Percentiles rank a stretch among this genome's conserved stretches.
Evolutionary conservation across 345 rosid species (phyloP).

Genomic region (Eucalyptus victrix): DNA sequence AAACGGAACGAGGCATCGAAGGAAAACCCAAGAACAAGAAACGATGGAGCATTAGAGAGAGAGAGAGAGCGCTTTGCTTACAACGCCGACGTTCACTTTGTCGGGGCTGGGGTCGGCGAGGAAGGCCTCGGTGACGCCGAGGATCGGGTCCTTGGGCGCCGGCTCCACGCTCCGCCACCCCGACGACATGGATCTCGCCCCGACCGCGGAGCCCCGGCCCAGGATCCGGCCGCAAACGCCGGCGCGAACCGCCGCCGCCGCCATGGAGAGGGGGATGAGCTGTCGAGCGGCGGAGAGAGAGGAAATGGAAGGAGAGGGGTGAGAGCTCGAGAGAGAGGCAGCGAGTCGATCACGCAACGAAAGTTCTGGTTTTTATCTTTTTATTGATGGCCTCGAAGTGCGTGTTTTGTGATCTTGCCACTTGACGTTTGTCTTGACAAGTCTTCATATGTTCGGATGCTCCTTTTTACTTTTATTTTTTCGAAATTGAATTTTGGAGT

Average conservation of each 20-base stretch:
- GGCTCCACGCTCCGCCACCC: slow-evolving; percentile 92
- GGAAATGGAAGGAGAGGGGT: neutral
- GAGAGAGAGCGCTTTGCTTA: slow-evolving; percentile 9
- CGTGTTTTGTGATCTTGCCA: neutral
- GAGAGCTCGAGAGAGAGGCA: neutral
- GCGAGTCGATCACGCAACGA: neutral
- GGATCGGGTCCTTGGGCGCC: slow-evolving; percentile 90
- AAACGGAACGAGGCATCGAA: neutral
- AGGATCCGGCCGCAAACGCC: slow-evolving; percentile 3
- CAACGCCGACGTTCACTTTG: slow-evolving; percentile 96
- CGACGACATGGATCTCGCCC: slow-evolving; percentile 60
- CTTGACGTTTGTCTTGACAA: neutral
- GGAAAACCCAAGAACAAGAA: neutral
- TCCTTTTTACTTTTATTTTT: neutral
- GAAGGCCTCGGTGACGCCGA: slow-evolving; percentile 95
- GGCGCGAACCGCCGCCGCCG: neutral
- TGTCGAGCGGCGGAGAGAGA: neutral
- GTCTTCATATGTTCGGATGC: neutral
- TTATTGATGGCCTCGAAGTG: neutral
- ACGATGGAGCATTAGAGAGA: neutral
- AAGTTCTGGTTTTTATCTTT: neutral
- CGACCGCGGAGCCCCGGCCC: slow-evolving; percentile 9
- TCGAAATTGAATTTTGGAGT: neutral
- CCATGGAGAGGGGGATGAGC: neutral
- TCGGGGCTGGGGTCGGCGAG: slow-evolving; percentile 76